A percentile compares a stretch with the other conserved stretches of the same genome.
Evolutionary conservation across 148 eudicot species (phyloP).

Genomic region (Suaeda aralocaspica): DNA sequence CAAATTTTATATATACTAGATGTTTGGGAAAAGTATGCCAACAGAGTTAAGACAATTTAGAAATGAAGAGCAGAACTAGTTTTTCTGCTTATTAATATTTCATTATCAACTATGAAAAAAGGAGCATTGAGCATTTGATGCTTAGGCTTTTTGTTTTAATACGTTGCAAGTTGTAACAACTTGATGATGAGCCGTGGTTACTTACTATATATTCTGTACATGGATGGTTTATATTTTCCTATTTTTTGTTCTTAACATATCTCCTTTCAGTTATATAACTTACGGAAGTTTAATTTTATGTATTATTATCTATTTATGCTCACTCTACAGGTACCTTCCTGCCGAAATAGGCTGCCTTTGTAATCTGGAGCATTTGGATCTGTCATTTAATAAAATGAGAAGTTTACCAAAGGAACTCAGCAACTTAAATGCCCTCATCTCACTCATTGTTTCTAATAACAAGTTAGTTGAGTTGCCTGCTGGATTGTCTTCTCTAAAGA

Average conservation of each 20-base stretch:
- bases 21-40: no score
- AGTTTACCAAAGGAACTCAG: slow-evolving; percentile 75
- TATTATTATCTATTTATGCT: not conserved
- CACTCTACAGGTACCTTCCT: slow-evolving; percentile 77
- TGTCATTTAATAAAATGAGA: slow-evolving; percentile 85
- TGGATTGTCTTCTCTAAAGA: slow-evolving; percentile 57
- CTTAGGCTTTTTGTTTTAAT: no score
- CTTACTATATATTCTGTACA: not conserved
- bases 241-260: not conserved
- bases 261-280: not conserved
- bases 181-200: no score
- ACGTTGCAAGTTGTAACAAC: no score
- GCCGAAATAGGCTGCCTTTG: slow-evolving; percentile 79
- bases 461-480: slow-evolving; percentile 72
- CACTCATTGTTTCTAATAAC: slow-evolving; percentile 72
- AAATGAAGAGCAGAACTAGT: no score
- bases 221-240: not conserved
- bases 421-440: slow-evolving; percentile 52
- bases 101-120: no score
- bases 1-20: no score
- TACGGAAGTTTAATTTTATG: not conserved
- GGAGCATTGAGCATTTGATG: no score
- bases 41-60: no score
- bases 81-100: no score
- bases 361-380: slow-evolving; percentile 74